These are phyloP conservation scores for Cucumis cinereus DNA, from an alignment of 306 rosid species.

Conservation along the genomic window DNA sequence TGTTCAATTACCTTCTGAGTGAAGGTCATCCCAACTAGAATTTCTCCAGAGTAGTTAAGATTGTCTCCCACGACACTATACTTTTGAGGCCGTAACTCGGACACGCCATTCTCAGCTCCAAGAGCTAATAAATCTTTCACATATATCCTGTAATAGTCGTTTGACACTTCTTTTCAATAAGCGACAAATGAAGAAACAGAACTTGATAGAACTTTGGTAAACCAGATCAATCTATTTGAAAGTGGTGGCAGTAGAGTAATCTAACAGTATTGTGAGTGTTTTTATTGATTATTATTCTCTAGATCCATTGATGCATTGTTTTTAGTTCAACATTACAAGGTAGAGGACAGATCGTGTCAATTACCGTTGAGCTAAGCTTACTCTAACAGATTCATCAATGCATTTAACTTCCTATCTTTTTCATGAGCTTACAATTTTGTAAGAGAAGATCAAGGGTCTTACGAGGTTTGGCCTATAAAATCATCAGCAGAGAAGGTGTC, in stretches of 20 bases:
- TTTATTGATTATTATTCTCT: neutral
- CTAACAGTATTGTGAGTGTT: neutral
- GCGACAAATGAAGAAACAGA: neutral
- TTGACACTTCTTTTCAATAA: neutral
- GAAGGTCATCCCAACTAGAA: conserved; percentile 61
- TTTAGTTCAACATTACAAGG: too few relatives aligned
- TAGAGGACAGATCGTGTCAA: too few relatives aligned
- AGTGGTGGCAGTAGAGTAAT: neutral
- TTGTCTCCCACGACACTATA: conserved; percentile 45
- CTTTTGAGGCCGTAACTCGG: conserved; percentile 37
- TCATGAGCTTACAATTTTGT: neutral
- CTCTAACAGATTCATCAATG: neutral
- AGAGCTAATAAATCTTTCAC: conserved; percentile 43
- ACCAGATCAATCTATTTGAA: neutral
- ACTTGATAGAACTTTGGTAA: neutral
- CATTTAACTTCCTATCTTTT: neutral
- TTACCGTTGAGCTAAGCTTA: too few relatives aligned
- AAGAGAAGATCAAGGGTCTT: conserved; percentile 12
- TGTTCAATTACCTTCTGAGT: conserved; percentile 27
- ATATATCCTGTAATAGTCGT: conserved; percentile 23
- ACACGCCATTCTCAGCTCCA: conserved; percentile 50
- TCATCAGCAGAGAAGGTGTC: conserved; percentile 74
- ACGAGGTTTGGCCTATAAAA: conserved; percentile 58
- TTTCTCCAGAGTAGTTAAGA: conserved; percentile 54
- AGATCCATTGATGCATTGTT: neutral